Evolutionary conservation across 345 rosid genomes (phyloP).

Genomic region (Populus deltoides): DNA sequence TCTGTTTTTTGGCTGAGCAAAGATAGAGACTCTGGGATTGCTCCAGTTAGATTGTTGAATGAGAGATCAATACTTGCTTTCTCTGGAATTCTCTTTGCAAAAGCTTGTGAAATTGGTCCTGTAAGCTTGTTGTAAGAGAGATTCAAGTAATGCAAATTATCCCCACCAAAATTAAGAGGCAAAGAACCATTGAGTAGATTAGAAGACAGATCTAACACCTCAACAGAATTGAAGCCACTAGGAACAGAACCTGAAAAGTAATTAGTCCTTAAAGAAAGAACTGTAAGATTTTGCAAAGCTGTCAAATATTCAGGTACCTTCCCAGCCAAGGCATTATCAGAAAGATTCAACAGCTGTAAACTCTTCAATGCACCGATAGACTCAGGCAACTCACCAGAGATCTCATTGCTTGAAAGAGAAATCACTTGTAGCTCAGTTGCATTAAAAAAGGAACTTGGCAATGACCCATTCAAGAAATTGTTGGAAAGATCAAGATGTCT

Average conservation of each 20-base stretch:
- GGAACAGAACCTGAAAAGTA: conserved; percentile 61
- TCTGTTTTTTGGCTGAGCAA: conserved; percentile 54
- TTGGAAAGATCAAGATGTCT: conserved; percentile 60
- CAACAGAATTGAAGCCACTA: conserved; percentile 47
- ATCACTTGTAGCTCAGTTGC: conserved; percentile 50
- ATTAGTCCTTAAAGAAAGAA: conserved; percentile 60
- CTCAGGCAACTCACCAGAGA: conserved; percentile 64
- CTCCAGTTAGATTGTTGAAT: conserved; percentile 79
- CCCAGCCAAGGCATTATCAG: conserved; percentile 73
- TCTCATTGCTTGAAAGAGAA: conserved; percentile 51
- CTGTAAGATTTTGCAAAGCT: conserved; percentile 50
- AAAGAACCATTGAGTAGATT: conserved; percentile 70
- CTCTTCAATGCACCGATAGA: conserved; percentile 36
- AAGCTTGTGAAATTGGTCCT: conserved; percentile 53
- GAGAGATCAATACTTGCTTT: conserved; percentile 70
- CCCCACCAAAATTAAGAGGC: conserved; percentile 59
- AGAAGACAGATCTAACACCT: conserved; percentile 72
- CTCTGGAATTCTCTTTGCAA: conserved; percentile 51
- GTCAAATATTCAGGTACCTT: conserved; percentile 48
- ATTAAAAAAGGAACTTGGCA: conserved; percentile 54
- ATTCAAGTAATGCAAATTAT: conserved; percentile 52
- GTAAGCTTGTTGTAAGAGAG: conserved; percentile 70
- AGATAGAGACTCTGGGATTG: conserved; percentile 59
- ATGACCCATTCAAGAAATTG: conserved; percentile 62
- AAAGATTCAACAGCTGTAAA: conserved; percentile 63